Evolutionary conservation across 495 filamentous ascomycete species (phyloP), one percentile per base, ranked within the genome.

Genomic region (Tuber magnatum): DNA sequence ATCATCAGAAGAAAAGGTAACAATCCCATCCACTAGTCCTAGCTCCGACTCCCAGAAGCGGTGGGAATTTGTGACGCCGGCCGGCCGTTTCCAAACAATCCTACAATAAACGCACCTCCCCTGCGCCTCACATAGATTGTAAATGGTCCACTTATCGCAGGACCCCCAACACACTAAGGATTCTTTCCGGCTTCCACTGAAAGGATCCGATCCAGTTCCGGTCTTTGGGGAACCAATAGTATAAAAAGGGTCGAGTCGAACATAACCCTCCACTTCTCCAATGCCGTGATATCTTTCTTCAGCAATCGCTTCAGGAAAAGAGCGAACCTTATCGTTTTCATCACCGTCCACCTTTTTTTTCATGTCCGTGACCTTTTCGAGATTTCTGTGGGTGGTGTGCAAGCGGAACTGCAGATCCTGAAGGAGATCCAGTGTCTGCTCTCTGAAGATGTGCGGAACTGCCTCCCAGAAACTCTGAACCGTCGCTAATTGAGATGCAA

Each of bases 221-320:
- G n/a, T n/a, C n/a, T n/a, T n/a, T n/a, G n/a, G n/a, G n/a, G n/a
- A n/a, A n/a, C n/a, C n/a, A n/a, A n/a, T n/a, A n/a, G n/a, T n/a
- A n/a, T n/a, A n/a, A n/a, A 84, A 84, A 85, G 87, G 9, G 82
- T 74, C 10, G 81, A 83, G 51, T 86, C 82, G 41, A 81, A 81
- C 32, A 74, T 77, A 0, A 70, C 61, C 72, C 84, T 83, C 86
- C 86, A 87, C 43, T 75, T 82, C 39, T 86, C 84, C 6, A 86
- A 74, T 2, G 83, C 82, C 9, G 75, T 42, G 43, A 86, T 82
- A n/a, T 80, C 76, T 41, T 81, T 78, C n/a, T 82, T 81, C 9
- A 86, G 78, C 24, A 77, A 71, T 38, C 78, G 80, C 71, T 83
- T 83, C 20, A 78, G 56, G 3, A 75, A 68, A 18, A 65, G 74